These are phyloP conservation scores for Wickerhamomyces xylosicus DNA, from an alignment of 805 yeast species.

Conservation along the genomic window DNA sequence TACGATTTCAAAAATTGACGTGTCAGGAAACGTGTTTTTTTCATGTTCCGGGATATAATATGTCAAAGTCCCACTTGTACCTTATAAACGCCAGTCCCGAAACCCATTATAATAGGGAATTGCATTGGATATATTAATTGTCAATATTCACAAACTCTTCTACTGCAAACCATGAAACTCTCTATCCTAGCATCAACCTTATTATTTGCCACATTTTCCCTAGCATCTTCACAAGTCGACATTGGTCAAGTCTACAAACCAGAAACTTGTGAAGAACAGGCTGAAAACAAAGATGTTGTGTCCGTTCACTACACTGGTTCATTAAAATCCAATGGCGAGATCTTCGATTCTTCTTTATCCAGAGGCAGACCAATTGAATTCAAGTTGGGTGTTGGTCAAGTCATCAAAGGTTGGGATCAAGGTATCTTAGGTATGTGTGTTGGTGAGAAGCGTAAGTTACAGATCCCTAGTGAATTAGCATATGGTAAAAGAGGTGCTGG, in stretches of 20 bases:
- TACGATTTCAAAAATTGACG: too few relatives aligned
- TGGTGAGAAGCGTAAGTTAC: conserved; percentile 74
- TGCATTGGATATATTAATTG: too few relatives aligned
- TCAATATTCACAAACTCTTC: too few relatives aligned
- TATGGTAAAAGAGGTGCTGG: conserved; percentile 75
- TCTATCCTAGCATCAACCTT: too few relatives aligned
- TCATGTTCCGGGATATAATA: too few relatives aligned
- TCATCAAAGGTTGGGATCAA: conserved; percentile 86
- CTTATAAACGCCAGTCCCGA: too few relatives aligned
- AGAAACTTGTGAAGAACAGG: conserved; percentile 40
- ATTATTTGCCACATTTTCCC: neutral
- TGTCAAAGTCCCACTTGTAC: too few relatives aligned
- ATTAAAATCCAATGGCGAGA: conserved; percentile 49
- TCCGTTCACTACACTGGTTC: conserved; percentile 74
- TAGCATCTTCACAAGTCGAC: neutral
- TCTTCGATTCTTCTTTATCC: conserved; percentile 62
- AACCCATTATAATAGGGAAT: too few relatives aligned
- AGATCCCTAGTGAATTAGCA: conserved; percentile 70
- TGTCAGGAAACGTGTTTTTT: too few relatives aligned
- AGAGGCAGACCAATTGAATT: conserved; percentile 64
- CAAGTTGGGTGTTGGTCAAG: conserved; percentile 68
- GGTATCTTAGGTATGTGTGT: conserved; percentile 71
- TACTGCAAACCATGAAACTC: too few relatives aligned
- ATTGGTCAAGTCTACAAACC: neutral
- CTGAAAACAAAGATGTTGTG: conserved; percentile 57